A percentile compares a stretch with the other conserved stretches of the same genome.
Evolutionary conservation across 768 basidiomycete species (phyloP).

Genomic region (Rhodotorula taiwanensis): DNA sequence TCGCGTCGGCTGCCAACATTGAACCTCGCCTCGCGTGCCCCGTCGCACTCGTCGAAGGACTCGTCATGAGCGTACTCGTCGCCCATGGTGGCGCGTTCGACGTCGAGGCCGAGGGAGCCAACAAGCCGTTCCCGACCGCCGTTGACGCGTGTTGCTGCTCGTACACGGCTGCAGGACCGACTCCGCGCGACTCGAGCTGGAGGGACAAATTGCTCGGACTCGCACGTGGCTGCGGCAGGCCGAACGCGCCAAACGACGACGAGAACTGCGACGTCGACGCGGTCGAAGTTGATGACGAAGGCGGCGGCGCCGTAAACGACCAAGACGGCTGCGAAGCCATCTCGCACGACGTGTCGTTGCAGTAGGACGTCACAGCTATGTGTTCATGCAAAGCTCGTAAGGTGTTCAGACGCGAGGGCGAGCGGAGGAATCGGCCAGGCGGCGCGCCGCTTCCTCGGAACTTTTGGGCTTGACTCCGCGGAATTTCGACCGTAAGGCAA

Average conservation of each 20-base stretch:
- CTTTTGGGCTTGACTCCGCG: no score
- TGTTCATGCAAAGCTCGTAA: no score
- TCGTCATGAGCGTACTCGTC: no score
- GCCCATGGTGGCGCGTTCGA: not conserved
- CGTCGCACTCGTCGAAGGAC: no score
- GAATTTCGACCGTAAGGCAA: no score
- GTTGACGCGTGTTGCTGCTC: not conserved
- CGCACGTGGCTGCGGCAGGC: constrained; percentile 2
- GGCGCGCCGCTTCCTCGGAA: no score
- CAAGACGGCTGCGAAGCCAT: no score
- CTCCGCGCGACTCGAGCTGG: constrained; percentile 7
- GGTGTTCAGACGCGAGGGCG: no score
- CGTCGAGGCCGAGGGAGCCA: not conserved
- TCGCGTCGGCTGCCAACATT: not conserved
- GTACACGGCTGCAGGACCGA: not conserved
- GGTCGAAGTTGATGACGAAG: not conserved
- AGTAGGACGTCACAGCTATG: no score
- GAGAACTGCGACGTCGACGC: constrained; percentile 2
- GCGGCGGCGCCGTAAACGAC: not conserved
- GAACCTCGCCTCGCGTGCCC: not conserved
- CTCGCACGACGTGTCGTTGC: no score
- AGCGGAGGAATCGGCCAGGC: no score
- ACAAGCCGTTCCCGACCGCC: no score
- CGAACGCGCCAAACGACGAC: constrained; percentile 14
- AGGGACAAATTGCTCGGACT: constrained; percentile 9